Evolutionary conservation across 768 basidiomycete species (phyloP).

Genomic region (Steccherinum ochraceum): DNA sequence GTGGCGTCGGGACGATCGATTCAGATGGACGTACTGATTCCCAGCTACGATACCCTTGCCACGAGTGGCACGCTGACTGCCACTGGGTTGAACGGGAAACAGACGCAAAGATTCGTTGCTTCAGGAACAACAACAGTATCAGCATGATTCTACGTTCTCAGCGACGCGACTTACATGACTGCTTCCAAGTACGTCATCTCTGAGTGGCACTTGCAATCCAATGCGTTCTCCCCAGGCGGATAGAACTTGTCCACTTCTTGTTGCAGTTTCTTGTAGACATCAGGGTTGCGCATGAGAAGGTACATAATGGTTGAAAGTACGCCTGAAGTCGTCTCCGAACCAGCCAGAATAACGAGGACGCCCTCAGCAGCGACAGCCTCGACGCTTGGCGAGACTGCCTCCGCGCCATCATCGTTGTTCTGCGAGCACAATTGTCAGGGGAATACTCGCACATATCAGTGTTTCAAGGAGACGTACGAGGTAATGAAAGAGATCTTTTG

Average conservation of each 20-base stretch:
- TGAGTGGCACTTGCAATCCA: constrained; percentile 18
- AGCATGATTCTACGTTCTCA: constrained; percentile 28
- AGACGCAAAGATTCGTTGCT: constrained; percentile 45
- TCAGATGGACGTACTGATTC: constrained; percentile 1
- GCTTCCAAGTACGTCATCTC: constrained; percentile 31
- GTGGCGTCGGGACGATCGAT: not conserved
- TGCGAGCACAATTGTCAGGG: constrained; percentile 17
- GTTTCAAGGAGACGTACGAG: constrained; percentile 24
- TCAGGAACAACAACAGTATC: constrained; percentile 13
- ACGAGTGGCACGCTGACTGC: constrained; percentile 30
- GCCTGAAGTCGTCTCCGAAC: constrained; percentile 42
- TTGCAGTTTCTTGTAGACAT: constrained; percentile 28
- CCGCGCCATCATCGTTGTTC: constrained; percentile 21
- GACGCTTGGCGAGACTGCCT: constrained; percentile 20
- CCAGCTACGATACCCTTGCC: constrained; percentile 11
- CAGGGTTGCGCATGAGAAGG: constrained; percentile 33
- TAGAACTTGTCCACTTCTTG: constrained; percentile 34
- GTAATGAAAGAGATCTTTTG: constrained; percentile 36
- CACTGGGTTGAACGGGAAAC: constrained; percentile 35
- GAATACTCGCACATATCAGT: no score
- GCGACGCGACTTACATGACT: constrained; percentile 14
- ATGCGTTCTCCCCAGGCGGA: constrained; percentile 21
- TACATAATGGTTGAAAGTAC: constrained; percentile 34
- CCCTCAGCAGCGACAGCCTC: constrained; percentile 29
- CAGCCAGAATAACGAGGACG: constrained; percentile 35